A percentile compares a stretch with the other conserved stretches of the same genome.
phyloP scores from a whole-genome alignment of 164 flowering plant genomes.

The Chloranthus sessilifolius region DNA sequence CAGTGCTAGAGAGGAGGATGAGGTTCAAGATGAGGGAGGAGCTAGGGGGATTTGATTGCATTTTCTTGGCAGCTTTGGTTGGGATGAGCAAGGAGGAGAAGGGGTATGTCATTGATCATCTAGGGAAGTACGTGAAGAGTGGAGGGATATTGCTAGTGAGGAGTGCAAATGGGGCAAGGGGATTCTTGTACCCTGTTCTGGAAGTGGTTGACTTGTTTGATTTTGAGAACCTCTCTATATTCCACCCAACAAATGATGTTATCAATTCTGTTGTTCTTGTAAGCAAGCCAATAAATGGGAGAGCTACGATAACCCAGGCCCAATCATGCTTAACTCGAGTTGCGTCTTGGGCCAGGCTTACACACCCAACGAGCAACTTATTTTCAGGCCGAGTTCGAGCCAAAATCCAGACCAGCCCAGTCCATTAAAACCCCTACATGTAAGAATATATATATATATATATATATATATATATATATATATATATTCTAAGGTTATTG shows the following conservation, averaged over 20 bases:
- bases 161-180: conserved; percentile 56
- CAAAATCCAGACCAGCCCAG: no score
- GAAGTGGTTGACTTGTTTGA: conserved; percentile 36
- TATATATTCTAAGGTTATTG: no score
- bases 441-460: no score
- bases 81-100: conserved; percentile 53
- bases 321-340: no score
- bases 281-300: conserved; percentile 32
- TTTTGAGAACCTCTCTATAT: conserved; percentile 42
- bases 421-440: no score
- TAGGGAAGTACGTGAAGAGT: conserved; percentile 37
- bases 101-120: conserved; percentile 36
- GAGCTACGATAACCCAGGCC: no score
- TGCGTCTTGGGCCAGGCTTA: no score
- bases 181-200: conserved; percentile 52
- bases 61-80: conserved; percentile 60
- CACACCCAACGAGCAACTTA: no score
- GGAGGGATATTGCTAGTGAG: conserved; percentile 43
- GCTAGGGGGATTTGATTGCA: conserved; percentile 35
- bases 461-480: no score
- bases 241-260: conserved; percentile 51
- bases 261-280: conserved; percentile 47
- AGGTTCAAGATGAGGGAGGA: conserved; percentile 33
- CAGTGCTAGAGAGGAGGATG: conserved; percentile 48
- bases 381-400: no score